These are phyloP conservation scores for Neurospora sp. DNA, from an alignment of 495 filamentous ascomycete genomes.

Conservation along the genomic window DNA sequence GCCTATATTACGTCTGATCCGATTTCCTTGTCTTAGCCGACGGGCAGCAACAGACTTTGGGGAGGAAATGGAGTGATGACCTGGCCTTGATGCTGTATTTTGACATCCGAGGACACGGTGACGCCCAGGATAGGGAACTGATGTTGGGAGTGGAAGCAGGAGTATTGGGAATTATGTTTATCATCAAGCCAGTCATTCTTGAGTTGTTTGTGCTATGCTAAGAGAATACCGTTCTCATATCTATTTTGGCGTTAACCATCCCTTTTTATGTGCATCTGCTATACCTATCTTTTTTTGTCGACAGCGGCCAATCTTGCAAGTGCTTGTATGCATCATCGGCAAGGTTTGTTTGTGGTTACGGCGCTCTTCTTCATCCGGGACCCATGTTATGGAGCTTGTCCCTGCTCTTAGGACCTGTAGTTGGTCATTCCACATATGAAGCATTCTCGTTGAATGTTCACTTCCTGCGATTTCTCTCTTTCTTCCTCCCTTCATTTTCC, in stretches of 20 bases:
- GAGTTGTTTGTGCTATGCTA: background rate
- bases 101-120: background rate
- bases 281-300: background rate
- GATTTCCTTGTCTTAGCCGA: background rate
- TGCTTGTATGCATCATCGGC: too few relatives aligned
- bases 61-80: background rate
- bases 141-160: background rate
- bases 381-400: too few relatives aligned
- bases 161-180: background rate
- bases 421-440: too few relatives aligned
- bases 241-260: background rate
- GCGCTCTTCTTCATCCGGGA: too few relatives aligned
- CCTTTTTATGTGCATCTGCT: background rate
- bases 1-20: background rate
- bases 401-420: too few relatives aligned
- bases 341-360: too few relatives aligned
- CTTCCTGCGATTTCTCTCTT: too few relatives aligned
- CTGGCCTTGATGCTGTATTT: background rate
- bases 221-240: background rate
- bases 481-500: too few relatives aligned
- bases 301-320: too few relatives aligned
- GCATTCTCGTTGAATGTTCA: too few relatives aligned
- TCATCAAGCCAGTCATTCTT: background rate
- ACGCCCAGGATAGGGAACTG: background rate
- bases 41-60: background rate